phyloP scores from a whole-genome alignment of 495 filamentous ascomycete species.

The Diplogelasinospora grovesii region DNA sequence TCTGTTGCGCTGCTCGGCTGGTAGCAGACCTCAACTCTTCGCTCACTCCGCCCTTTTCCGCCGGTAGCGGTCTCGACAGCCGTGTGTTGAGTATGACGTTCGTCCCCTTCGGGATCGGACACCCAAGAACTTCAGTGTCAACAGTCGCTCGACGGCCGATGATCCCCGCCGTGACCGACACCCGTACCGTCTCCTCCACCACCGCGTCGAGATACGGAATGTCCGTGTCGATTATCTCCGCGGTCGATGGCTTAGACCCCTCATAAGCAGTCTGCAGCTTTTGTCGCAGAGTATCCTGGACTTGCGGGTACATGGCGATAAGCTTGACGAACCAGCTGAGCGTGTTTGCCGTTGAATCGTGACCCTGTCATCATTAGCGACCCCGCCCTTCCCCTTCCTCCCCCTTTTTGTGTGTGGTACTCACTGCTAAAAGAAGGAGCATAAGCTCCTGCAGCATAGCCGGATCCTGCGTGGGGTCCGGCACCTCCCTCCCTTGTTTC shows the following conservation, averaged over 20 bases:
- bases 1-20: slow-evolving; percentile 15
- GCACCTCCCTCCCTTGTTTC: slow-evolving; percentile 12
- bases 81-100: slow-evolving; percentile 17
- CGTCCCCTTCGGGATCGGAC: slow-evolving; percentile 28
- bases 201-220: slow-evolving; percentile 34
- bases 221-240: slow-evolving; percentile 17
- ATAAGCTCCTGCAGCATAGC: slow-evolving; percentile 24
- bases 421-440: slow-evolving; percentile 14
- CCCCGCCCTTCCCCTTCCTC: no score
- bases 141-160: slow-evolving; percentile 18
- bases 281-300: slow-evolving; percentile 19
- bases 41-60: no score
- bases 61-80: slow-evolving; percentile 1
- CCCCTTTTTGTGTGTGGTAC: no score
- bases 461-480: slow-evolving; percentile 17
- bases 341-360: slow-evolving; percentile 23
- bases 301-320: slow-evolving; percentile 20
- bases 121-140: slow-evolving; percentile 30
- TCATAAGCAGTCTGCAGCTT: slow-evolving; percentile 15
- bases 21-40: slow-evolving; percentile 12
- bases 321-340: slow-evolving; percentile 31
- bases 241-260: slow-evolving; percentile 2
- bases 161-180: slow-evolving; percentile 13
- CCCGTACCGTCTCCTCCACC: slow-evolving; percentile 30
- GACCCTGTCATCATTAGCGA: no score